phyloP scores from a whole-genome alignment of 495 filamentous ascomycete species.

The Choiromyces venosus region DNA sequence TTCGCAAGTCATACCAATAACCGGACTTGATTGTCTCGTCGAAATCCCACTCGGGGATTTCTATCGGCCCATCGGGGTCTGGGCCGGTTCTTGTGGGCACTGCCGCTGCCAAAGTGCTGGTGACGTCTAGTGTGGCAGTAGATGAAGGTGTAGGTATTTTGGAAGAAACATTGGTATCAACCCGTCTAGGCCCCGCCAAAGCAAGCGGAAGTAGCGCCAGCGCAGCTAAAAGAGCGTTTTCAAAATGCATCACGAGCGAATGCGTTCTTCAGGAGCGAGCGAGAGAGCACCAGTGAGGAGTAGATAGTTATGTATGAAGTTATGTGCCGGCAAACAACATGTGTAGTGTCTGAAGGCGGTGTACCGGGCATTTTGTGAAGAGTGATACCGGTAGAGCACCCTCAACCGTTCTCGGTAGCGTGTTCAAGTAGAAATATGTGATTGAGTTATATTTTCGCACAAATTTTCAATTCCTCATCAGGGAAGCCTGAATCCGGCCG shows the following conservation, averaged over 20 bases:
- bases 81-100: background rate
- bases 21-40: background rate
- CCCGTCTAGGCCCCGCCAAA: background rate
- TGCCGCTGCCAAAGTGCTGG: background rate
- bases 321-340: background rate
- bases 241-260: background rate
- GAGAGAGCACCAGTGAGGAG: background rate
- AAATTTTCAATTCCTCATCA: background rate
- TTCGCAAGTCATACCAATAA: background rate
- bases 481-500: background rate
- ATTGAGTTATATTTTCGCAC: background rate
- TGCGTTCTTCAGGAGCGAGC: background rate
- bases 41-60: background rate
- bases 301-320: background rate
- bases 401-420: background rate
- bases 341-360: background rate
- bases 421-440: background rate
- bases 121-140: background rate
- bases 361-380: background rate
- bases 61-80: conserved; percentile 1
- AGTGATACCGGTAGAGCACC: background rate
- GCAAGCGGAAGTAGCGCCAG: background rate
- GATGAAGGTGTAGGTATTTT: background rate
- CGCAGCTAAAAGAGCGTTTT: background rate
- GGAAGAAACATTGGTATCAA: background rate